Percentiles rank a stretch among this genome's conserved stretches.
Evolutionary conservation across 768 basidiomycete genomes (phyloP).

Genomic region (Megacollybia marginata): DNA sequence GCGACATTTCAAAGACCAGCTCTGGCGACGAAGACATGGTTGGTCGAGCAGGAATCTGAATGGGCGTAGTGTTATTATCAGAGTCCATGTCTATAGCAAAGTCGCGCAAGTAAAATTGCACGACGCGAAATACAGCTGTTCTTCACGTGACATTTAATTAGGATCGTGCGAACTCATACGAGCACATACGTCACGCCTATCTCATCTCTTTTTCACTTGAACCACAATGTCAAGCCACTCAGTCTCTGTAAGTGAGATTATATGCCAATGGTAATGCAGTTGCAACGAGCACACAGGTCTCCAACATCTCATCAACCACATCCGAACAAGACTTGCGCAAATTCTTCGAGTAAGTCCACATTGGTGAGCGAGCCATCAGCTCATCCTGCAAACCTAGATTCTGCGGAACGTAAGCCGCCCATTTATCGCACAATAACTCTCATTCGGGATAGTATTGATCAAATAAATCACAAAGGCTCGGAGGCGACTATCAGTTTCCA

Average conservation of each 20-base stretch:
- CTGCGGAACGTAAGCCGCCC: slow-evolving; percentile 66
- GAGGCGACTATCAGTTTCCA: slow-evolving; percentile 76
- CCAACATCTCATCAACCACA: slow-evolving; percentile 60
- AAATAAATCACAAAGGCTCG: slow-evolving; percentile 49
- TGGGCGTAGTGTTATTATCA: slow-evolving; percentile 24
- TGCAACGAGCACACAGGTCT: slow-evolving; percentile 43
- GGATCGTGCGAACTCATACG: too few relatives aligned
- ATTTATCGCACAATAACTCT: background rate
- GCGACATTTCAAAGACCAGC: slow-evolving; percentile 50
- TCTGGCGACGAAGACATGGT: slow-evolving; percentile 25
- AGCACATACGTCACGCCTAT: too few relatives aligned
- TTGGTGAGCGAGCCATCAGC: background rate
- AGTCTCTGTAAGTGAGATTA: slow-evolving; percentile 32
- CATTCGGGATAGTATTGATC: slow-evolving; percentile 42
- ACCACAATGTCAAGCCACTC: slow-evolving; percentile 36
- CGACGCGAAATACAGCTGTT: too few relatives aligned
- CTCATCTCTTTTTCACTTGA: slow-evolving; percentile 8
- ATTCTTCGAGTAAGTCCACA: slow-evolving; percentile 64
- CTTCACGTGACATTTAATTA: too few relatives aligned
- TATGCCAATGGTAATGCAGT: background rate
- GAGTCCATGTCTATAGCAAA: too few relatives aligned
- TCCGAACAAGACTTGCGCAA: slow-evolving; percentile 63
- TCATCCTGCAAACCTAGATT: slow-evolving; percentile 41
- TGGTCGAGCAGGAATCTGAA: slow-evolving; percentile 33
- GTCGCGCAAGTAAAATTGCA: too few relatives aligned